Base-by-base conservation (phyloP, 192 early-diverging fungal species). In the Rhizophagus clarus region DNA sequence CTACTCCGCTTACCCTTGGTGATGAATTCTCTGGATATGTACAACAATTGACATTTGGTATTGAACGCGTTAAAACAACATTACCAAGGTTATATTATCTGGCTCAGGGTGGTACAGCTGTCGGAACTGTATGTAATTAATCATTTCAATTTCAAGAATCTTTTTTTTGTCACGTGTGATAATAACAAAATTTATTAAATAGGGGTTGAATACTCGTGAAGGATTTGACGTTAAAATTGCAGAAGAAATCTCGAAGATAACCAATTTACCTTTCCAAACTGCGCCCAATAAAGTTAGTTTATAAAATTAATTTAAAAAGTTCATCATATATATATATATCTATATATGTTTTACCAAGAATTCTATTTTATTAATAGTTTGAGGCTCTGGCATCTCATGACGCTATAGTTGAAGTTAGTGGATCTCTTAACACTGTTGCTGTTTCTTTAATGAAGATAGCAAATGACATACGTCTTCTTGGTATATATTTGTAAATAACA, bases 301-400 rank as follows among this genome's bases (percentile, higher is more conserved):
- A 17, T 47, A 49, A 40, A 68, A 42, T 68, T 20, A 51, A 47
- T 49, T 69, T 15, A 22, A 17, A 31, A 82, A 47, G 6, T 31
- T 14, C 20, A 34, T 42, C 3, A 49, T n/a, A 11, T 4, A 37
- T n/a, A n/a, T n/a, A n/a, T n/a, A n/a, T n/a, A n/a, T n/a, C n/a
- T n/a, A n/a, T n/a, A n/a, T 31, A 47, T 28, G 20, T n/a, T 29
- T 28, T 7, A 74, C 63, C 67, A 63, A 31, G 51, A n/a, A 12
- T 26, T 64, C 47, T 80, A 76, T 45, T 37, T 12, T 34, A 74
- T 32, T 47, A 40, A 10, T 82, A 90, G 91, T 99, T 99, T 79
- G 98, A 99, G 87, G 97, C 98, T 22, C 93, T 99, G 72, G 98
- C 97, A 40, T 94, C 97, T 47, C 98, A 99, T 84, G 98, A 99